A percentile compares a stretch with the other conserved stretches of the same genome.
phyloP scores from a whole-genome alignment of 345 rosid genomes.

The Heritiera littoralis region DNA sequence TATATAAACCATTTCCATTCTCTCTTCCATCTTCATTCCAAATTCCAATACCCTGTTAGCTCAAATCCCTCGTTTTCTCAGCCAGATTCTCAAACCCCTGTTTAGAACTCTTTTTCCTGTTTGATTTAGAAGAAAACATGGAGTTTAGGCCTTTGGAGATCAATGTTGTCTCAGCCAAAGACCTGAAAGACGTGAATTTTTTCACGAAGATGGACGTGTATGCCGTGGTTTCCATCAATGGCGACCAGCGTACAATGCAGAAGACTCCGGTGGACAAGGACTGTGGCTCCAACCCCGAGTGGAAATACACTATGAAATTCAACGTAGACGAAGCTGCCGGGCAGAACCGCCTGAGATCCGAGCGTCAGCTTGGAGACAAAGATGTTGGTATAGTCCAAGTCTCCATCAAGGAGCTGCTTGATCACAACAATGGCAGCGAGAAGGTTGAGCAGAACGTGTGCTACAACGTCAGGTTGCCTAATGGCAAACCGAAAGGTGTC shows the following conservation, averaged over 20 bases:
- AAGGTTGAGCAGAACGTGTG: not conserved
- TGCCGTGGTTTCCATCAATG: constrained; percentile 38
- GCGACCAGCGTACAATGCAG: constrained; percentile 34
- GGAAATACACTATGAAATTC: constrained; percentile 44
- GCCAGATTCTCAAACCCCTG: too few species aligned
- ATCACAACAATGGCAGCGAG: not conserved
- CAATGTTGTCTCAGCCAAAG: constrained; percentile 37
- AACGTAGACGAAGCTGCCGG: constrained; percentile 38
- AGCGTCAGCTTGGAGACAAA: constrained; percentile 38
- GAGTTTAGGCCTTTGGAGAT: constrained; percentile 46
- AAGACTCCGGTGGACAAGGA: constrained; percentile 41
- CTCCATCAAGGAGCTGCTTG: constrained; percentile 47
- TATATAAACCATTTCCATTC: not conserved
- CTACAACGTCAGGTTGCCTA: constrained; percentile 25
- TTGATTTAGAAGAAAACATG: constrained; percentile 21
- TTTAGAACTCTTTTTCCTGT: too few species aligned
- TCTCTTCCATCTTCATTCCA: not conserved
- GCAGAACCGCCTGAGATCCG: constrained; percentile 36
- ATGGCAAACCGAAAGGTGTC: constrained; percentile 44
- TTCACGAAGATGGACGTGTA: constrained; percentile 56
- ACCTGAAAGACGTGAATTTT: constrained; percentile 42
- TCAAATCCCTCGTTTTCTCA: too few species aligned
- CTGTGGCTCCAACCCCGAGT: constrained; percentile 40
- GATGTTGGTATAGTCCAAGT: constrained; percentile 39
- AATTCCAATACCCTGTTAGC: not conserved